Conservation (phyloP, 805 yeast species). For the Candida peoriensis region DNA sequence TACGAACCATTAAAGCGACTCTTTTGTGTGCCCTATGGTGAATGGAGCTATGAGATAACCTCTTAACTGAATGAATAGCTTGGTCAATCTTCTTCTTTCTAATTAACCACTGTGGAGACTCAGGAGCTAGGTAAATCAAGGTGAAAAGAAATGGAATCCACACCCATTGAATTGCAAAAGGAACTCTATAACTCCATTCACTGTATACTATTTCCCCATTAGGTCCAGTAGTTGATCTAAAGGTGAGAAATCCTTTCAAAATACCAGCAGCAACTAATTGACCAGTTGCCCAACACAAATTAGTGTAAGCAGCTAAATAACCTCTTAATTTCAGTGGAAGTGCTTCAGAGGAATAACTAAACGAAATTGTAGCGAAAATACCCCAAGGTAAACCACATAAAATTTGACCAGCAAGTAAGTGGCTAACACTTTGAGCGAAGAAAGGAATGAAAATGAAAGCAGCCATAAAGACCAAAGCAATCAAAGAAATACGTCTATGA, state of each 20-base stretch:
- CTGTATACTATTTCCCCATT: constrained; percentile 9
- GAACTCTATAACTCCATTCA: constrained; percentile 43
- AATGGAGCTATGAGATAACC: constrained; percentile 14
- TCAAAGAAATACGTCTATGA: constrained; percentile 30
- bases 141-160: constrained; percentile 48
- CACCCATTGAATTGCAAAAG: constrained; percentile 57
- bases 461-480: constrained; percentile 26
- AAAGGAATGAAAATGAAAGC: constrained; percentile 36
- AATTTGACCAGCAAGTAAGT: constrained; percentile 36
- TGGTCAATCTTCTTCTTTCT: constrained; percentile 35
- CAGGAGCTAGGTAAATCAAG: constrained; percentile 45
- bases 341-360: constrained; percentile 40
- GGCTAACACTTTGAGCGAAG: constrained; percentile 32
- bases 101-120: constrained; percentile 54
- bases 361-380: constrained; percentile 32
- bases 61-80: constrained; percentile 34
- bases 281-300: constrained; percentile 42
- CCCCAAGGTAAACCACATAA: constrained; percentile 41
- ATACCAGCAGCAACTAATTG: constrained; percentile 53
- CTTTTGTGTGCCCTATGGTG: constrained; percentile 15
- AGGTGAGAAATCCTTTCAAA: constrained; percentile 30
- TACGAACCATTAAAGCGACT: constrained; percentile 17
- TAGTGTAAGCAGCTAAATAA: constrained; percentile 34
- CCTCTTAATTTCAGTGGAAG: constrained; percentile 36
- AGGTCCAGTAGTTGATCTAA: too few relatives aligned